Evolutionary conservation across 1,139 yeast species (phyloP).

Genomic region (Blastobotrys illinoisensis): DNA sequence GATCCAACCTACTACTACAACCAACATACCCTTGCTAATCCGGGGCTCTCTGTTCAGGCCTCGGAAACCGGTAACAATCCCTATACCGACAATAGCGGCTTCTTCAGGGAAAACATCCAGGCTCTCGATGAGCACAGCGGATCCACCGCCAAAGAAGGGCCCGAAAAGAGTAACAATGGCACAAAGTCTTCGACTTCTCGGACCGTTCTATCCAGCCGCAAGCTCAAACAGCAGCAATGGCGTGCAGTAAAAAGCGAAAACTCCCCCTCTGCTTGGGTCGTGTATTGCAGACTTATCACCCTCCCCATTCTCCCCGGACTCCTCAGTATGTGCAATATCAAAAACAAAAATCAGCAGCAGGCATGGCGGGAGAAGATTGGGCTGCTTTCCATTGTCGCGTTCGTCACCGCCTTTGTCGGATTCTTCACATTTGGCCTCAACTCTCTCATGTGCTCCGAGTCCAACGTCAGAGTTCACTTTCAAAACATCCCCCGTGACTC

Average conservation of each 20-base stretch:
- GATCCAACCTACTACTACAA: conserved; percentile 68
- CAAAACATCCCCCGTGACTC: conserved; percentile 52
- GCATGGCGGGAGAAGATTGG: conserved; percentile 95
- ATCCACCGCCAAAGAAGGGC: neutral
- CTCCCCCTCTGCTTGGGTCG: conserved; percentile 57
- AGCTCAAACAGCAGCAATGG: neutral
- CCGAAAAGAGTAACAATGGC: neutral
- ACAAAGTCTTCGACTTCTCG: neutral
- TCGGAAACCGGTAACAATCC: conserved; percentile 66
- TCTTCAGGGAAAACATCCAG: neutral
- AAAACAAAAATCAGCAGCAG: conserved; percentile 63
- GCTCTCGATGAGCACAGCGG: neutral
- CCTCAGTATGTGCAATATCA: conserved; percentile 62
- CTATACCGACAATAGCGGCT: neutral
- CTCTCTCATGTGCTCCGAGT: conserved; percentile 56
- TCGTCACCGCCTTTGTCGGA: conserved; percentile 66
- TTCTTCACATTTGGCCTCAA: conserved; percentile 83
- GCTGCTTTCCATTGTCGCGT: conserved; percentile 59
- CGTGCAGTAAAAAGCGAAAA: neutral
- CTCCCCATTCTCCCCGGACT: conserved; percentile 86
- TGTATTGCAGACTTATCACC: conserved; percentile 67
- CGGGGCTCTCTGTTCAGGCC: conserved; percentile 50
- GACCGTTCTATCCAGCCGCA: neutral
- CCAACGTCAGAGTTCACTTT: conserved; percentile 46
- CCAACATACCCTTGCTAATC: conserved; percentile 56